Percentiles rank a stretch among this genome's conserved stretches.
Conservation (phyloP, 1,284 basidiomycete species). For the Tylopilus sp. region DNA sequence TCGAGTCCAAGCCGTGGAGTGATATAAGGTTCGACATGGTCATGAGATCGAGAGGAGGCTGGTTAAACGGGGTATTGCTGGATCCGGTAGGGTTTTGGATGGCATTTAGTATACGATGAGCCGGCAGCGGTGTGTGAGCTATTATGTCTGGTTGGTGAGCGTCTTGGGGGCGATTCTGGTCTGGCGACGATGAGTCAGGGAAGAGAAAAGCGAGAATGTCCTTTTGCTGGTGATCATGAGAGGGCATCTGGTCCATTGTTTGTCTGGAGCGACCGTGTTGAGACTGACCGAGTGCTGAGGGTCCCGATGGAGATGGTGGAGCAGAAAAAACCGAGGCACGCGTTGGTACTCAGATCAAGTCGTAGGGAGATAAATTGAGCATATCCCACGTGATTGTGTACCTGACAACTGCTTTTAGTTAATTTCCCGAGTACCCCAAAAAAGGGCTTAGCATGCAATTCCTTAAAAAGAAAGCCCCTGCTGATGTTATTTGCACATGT, state of each 20-base stretch:
- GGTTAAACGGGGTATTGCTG: slow-evolving; percentile 21
- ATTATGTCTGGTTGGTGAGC: slow-evolving; percentile 18
- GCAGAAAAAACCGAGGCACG: slow-evolving; percentile 11
- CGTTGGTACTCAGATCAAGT: slow-evolving; percentile 6
- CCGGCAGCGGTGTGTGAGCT: not conserved
- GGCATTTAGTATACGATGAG: slow-evolving; percentile 17
- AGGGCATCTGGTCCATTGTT: slow-evolving; percentile 29
- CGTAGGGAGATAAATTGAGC: not conserved
- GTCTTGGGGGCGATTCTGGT: slow-evolving; percentile 25
- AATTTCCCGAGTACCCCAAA: not conserved
- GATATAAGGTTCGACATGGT: slow-evolving; percentile 45
- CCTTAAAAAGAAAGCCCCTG: slow-evolving; percentile 1
- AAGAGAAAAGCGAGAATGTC: slow-evolving; percentile 45
- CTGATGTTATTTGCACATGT: slow-evolving; percentile 11
- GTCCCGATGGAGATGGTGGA: slow-evolving; percentile 6
- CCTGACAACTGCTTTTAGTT: not conserved
- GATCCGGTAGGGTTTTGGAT: slow-evolving; percentile 22
- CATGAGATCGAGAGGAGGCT: slow-evolving; percentile 44
- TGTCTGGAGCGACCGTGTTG: not conserved
- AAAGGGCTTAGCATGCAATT: not conserved
- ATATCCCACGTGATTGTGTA: not conserved
- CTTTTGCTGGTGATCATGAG: slow-evolving; percentile 38
- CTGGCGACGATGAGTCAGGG: slow-evolving; percentile 25
- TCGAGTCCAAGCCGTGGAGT: slow-evolving; percentile 37
- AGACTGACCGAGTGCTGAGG: not conserved